phyloP scores from a whole-genome alignment of 176 grass and related monocot genomes.

The Poa pratensis region DNA sequence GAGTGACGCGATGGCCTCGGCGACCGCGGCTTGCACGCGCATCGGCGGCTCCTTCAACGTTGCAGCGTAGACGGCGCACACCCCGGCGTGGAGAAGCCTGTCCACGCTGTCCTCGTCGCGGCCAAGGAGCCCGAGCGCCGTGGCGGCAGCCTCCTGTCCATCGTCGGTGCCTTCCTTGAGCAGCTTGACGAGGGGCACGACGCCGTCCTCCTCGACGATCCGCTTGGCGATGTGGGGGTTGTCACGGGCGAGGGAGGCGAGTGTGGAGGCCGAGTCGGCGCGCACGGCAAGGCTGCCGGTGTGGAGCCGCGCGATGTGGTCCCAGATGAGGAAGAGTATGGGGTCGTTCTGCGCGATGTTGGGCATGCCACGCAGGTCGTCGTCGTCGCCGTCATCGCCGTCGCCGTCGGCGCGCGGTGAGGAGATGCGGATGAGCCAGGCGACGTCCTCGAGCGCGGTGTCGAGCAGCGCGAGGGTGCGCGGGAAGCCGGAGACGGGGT shows the following conservation, averaged over 20 bases:
- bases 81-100: constrained; percentile 59
- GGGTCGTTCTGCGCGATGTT: constrained; percentile 83
- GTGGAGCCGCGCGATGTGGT: constrained; percentile 72
- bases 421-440: constrained; percentile 86
- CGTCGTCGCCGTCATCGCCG: constrained; percentile 32
- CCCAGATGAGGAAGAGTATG: constrained; percentile 72
- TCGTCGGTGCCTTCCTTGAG: constrained; percentile 83
- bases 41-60: constrained; percentile 78
- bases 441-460: constrained; percentile 80
- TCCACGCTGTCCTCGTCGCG: constrained; percentile 65
- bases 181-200: constrained; percentile 72
- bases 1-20: constrained; percentile 69
- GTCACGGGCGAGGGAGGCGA: constrained; percentile 76
- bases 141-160: constrained; percentile 70
- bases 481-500: constrained; percentile 60
- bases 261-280: constrained; percentile 57
- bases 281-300: constrained; percentile 58
- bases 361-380: constrained; percentile 59
- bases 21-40: constrained; percentile 80
- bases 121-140: constrained; percentile 66
- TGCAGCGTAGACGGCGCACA: constrained; percentile 69
- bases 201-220: constrained; percentile 94
- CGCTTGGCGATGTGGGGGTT: constrained; percentile 70
- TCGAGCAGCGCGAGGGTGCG: constrained; percentile 67
- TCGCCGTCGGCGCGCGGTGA: constrained; percentile 48